phyloP scores from a whole-genome alignment of 371 early-diverging fungal genomes.

The Zancudomyces culisetae region DNA sequence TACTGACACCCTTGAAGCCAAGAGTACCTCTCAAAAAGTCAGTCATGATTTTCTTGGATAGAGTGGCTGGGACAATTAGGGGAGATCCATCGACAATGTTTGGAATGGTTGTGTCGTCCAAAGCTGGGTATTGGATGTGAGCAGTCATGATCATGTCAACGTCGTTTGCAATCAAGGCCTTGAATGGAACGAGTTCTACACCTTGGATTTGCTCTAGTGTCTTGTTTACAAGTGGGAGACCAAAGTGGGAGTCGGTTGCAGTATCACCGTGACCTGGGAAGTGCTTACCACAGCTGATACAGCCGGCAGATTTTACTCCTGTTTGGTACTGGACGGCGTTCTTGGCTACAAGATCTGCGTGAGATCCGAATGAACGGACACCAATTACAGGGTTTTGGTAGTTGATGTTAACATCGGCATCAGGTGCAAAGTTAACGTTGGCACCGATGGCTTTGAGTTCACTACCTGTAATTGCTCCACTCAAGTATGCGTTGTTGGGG shows the following conservation, averaged over 20 bases:
- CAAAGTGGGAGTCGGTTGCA: slow-evolving; percentile 28
- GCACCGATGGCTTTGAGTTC: background rate
- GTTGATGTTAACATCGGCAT: slow-evolving; percentile 1
- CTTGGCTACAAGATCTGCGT: background rate
- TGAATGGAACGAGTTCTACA: slow-evolving; percentile 25
- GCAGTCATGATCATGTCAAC: slow-evolving; percentile 29
- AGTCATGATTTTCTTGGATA: slow-evolving; percentile 20
- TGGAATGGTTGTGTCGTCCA: slow-evolving; percentile 15
- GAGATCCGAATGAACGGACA: slow-evolving; percentile 1
- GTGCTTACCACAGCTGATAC: slow-evolving; percentile 1
- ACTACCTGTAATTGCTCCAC: background rate
- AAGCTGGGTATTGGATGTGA: slow-evolving; percentile 20
- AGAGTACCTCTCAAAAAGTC: slow-evolving; percentile 19
- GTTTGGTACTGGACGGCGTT: background rate
- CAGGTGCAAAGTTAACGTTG: slow-evolving; percentile 1
- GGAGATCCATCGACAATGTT: slow-evolving; percentile 1
- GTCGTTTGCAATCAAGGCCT: slow-evolving; percentile 9
- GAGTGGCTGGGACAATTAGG: slow-evolving; percentile 12
- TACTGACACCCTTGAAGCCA: slow-evolving; percentile 26
- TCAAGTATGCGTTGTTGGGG: background rate
- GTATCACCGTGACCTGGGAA: slow-evolving; percentile 32
- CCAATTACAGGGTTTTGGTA: slow-evolving; percentile 1
- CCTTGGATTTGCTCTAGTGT: slow-evolving; percentile 17
- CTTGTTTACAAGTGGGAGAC: slow-evolving; percentile 29
- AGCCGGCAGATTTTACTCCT: background rate